A percentile compares a stretch with the other conserved stretches of the same genome.
Conservation (phyloP, 2,329 filamentous ascomycete species). For the Coniochaeta ligniaria region DNA sequence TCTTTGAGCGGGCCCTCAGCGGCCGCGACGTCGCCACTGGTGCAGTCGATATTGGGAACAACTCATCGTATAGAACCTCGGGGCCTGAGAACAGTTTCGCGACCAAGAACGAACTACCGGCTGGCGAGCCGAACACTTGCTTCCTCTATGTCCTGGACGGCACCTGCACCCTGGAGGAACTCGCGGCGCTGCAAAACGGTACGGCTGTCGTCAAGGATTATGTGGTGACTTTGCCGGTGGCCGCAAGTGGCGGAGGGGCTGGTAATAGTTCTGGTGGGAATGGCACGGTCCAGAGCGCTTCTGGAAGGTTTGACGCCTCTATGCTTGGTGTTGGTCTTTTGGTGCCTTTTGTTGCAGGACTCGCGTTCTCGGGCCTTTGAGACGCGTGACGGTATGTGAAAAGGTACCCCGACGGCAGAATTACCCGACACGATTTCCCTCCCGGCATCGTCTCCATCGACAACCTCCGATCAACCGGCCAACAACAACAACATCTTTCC, state of each 20-base stretch:
- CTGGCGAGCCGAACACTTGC: conserved; percentile 28
- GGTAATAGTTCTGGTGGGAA: neutral
- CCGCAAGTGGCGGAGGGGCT: neutral
- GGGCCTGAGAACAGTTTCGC: conserved; percentile 31
- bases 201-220: conserved; percentile 37
- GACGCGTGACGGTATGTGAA: neutral
- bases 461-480: too few species aligned
- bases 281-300: neutral
- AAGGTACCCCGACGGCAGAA: too few species aligned
- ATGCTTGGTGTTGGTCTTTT: neutral
- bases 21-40: conserved; percentile 47
- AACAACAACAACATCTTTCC: too few species aligned
- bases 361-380: neutral
- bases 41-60: conserved; percentile 25
- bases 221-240: conserved; percentile 20
- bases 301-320: neutral
- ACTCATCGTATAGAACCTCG: conserved; percentile 17
- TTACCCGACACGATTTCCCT: too few species aligned
- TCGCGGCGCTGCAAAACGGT: conserved; percentile 30
- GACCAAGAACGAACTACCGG: conserved; percentile 34
- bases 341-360: neutral
- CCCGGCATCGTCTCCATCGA: too few species aligned
- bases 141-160: conserved; percentile 29
- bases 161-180: conserved; percentile 36
- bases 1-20: conserved; percentile 41